A percentile compares a stretch with the other conserved stretches of the same genome.
phyloP scores from a whole-genome alignment of 1,139 yeast genomes.

The Candida albicans region DNA sequence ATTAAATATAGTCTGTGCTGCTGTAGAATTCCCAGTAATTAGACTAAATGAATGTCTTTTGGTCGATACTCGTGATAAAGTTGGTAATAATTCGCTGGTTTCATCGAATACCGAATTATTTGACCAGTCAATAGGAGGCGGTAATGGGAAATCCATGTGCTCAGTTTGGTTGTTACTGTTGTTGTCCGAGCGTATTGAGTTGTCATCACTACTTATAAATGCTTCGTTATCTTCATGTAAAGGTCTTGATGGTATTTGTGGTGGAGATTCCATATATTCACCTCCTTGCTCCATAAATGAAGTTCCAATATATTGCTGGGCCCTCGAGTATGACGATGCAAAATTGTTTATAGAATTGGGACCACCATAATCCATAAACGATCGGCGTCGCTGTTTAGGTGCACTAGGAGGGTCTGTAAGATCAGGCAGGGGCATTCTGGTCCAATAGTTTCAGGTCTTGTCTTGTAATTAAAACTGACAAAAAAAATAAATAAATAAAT shows the following conservation, averaged over 20 bases:
- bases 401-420: neutral
- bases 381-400: conserved; percentile 16
- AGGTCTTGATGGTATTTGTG: conserved; percentile 3
- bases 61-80: conserved; percentile 9
- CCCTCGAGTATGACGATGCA: conserved; percentile 76
- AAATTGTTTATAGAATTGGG: conserved; percentile 72
- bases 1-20: conserved; percentile 85
- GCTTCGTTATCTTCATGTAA: conserved; percentile 6
- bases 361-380: conserved; percentile 42
- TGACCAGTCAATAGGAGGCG: neutral
- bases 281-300: conserved; percentile 22
- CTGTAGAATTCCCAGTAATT: conserved; percentile 49
- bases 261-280: conserved; percentile 3
- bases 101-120: conserved; percentile 13
- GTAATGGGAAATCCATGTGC: neutral
- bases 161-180: neutral
- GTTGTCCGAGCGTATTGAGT: neutral
- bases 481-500: neutral
- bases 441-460: neutral
- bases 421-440: neutral
- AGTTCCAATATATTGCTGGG: conserved; percentile 56
- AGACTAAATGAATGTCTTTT: conserved; percentile 12
- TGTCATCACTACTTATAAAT: conserved; percentile 2
- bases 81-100: conserved; percentile 14
- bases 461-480: neutral